Percentiles rank a stretch among this genome's conserved stretches.
phyloP scores from a whole-genome alignment of 1,139 yeast species.

The Nakaseomyces nivariensis region DNA sequence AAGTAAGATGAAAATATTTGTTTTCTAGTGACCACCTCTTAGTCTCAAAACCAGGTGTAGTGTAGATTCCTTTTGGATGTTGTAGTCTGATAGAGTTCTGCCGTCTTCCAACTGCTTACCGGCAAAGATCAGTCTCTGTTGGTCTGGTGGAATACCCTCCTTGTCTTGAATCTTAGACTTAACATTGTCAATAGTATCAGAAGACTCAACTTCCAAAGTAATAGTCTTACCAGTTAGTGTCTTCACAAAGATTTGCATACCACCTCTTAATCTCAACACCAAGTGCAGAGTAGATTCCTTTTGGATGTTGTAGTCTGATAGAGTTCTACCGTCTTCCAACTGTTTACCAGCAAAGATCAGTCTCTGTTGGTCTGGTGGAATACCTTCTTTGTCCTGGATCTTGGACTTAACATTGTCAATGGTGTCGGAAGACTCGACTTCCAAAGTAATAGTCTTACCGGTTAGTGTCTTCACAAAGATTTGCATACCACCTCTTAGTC shows the following conservation, averaged over 20 bases:
- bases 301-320: too few species aligned
- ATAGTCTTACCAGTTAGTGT: conserved; percentile 65
- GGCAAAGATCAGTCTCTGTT: conserved; percentile 95
- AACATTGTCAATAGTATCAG: conserved; percentile 72
- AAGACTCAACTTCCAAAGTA: conserved; percentile 60
- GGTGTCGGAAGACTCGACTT: too few species aligned
- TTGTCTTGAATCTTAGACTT: conserved; percentile 97
- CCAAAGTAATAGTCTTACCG: too few species aligned
- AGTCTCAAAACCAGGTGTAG: conserved; percentile 46
- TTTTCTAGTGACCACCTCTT: conserved; percentile 40
- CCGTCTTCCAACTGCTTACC: conserved; percentile 86
- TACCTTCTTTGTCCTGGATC: too few species aligned
- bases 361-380: too few species aligned
- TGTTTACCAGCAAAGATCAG: too few species aligned
- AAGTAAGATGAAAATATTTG: too few species aligned
- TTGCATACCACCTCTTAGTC: conserved; percentile 31
- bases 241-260: conserved; percentile 51
- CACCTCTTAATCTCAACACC: too few species aligned
- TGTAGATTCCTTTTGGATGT: conserved; percentile 59
- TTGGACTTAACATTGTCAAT: too few species aligned
- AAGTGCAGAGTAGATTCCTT: too few species aligned
- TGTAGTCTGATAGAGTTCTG: conserved; percentile 57
- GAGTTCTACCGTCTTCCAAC: too few species aligned
- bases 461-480: too few species aligned
- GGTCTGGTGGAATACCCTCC: conserved; percentile 98